Percentiles rank a stretch among this genome's conserved stretches.
Evolutionary conservation across 1,284 basidiomycete genomes (phyloP).

Genomic region (Microbotryomycetes sp.): DNA sequence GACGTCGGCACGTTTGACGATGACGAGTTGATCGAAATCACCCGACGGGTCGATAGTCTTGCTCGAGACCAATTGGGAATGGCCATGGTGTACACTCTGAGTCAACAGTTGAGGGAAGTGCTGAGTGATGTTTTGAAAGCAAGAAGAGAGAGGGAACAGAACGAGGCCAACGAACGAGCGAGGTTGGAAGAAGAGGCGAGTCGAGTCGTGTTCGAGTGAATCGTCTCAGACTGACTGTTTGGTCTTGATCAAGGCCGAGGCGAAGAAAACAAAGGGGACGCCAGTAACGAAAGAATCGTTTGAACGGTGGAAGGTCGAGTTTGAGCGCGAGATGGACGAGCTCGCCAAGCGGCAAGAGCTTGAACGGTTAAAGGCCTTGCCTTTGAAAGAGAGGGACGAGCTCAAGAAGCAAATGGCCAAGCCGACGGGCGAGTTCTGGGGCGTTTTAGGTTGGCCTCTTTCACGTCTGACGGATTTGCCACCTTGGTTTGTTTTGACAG

Average conservation of each 20-base stretch:
- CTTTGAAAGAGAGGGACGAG: constrained; percentile 83
- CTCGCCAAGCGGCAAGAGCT: constrained; percentile 67
- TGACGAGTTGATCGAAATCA: constrained; percentile 53
- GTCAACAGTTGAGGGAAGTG: constrained; percentile 75
- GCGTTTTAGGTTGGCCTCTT: no score
- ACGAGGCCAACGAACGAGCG: constrained; percentile 50
- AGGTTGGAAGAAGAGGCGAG: constrained; percentile 57
- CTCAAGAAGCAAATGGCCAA: constrained; percentile 59
- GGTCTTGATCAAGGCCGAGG: constrained; percentile 59
- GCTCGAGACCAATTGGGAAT: constrained; percentile 87
- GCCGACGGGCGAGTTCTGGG: constrained; percentile 55
- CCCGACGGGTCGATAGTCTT: constrained; percentile 56
- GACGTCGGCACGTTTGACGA: constrained; percentile 54
- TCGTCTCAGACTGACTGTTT: neutral
- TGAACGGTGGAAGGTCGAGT: constrained; percentile 68
- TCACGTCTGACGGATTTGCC: constrained; percentile 8
- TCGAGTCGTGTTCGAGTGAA: constrained; percentile 53
- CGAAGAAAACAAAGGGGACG: constrained; percentile 79
- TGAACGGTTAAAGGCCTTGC: constrained; percentile 66
- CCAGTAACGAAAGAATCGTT: constrained; percentile 78
- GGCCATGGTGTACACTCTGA: constrained; percentile 96
- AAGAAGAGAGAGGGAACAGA: constrained; percentile 31
- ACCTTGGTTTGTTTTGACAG: constrained; percentile 43
- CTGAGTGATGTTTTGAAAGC: constrained; percentile 55
- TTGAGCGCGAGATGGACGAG: constrained; percentile 58